Base-by-base conservation (phyloP, 2,329 filamentous ascomycete species). In the Plectosphaerella plurivora region DNA sequence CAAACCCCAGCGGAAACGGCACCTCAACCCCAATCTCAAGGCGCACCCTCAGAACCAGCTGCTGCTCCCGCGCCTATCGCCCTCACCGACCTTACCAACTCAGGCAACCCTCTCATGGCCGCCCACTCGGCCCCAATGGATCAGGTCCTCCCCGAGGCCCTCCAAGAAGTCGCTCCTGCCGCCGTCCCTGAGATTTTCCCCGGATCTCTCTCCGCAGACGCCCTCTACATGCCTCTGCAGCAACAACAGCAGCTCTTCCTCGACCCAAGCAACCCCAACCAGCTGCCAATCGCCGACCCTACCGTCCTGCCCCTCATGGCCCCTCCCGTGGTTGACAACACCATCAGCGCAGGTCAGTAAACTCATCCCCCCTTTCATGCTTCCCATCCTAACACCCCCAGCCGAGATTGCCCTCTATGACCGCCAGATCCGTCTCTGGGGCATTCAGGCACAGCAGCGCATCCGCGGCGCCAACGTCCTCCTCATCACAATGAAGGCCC, bases 331-430 rank as follows among this genome's bases (percentile, higher is more conserved):
- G 44, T 53, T 11, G 33, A 56, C 16, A 59, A 61, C 46, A 56
- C 56, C 50, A 67, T 67, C 58, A 66, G 63, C 50, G 63, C 63
- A 50, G 65, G 65, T 63, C 55, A 53, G 62, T 24, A 28, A 22
- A 6, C 22, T 16, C 25, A 18, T 18, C 45, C 49, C 45, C 20
- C 46, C 47, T 20, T 28, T 12, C 18, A 36, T 4, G 20, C 49
- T 15, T 15, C 45, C 24, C 14, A 33, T 51, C 11, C 45, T 57
- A n/a, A 51, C 36, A 33, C 50, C 54, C 10, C 20, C 55, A 90
- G 94, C 97, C 70, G 94, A 99, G 67, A 96, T 97, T 64, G 94
- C 93, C 14, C 84, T 97, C 6, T 99, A 99, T 68, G 94, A 99
- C 72, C 87, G 94, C 48, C 94, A 99, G 69, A 97, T 99, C 63